These are phyloP conservation scores for Elymus sibiricus DNA, from an alignment of 176 grass and related monocot genomes.

Conservation along the genomic window DNA sequence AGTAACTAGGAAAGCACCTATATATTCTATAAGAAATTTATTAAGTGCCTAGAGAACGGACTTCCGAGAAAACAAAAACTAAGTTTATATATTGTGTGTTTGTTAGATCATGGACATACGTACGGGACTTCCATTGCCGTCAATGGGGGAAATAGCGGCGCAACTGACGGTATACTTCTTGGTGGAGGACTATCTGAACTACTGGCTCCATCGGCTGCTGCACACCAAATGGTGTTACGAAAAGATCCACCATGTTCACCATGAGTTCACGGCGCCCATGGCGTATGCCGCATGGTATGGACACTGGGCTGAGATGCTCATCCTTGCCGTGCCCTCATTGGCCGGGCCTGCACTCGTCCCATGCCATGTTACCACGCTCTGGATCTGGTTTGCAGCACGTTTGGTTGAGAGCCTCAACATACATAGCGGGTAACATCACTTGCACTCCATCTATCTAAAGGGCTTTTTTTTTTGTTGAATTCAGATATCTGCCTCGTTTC, in stretches of 20 bases:
- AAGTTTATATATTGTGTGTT: not conserved
- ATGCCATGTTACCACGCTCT: not conserved
- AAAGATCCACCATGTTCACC: conserved; percentile 60
- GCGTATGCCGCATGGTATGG: conserved; percentile 26
- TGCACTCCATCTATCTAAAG: not conserved
- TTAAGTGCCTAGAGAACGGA: not conserved
- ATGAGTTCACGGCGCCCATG: conserved; percentile 52
- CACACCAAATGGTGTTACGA: conserved; percentile 49
- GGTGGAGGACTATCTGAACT: conserved; percentile 50
- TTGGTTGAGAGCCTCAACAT: not conserved
- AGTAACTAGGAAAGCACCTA: too few relatives aligned
- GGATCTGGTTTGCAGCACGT: not conserved
- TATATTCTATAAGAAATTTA: not conserved
- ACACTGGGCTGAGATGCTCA: not conserved
- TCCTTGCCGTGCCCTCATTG: not conserved
- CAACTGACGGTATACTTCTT: conserved; percentile 54
- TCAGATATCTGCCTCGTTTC: not conserved
- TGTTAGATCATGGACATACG: conserved; percentile 42
- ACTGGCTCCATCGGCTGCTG: conserved; percentile 53
- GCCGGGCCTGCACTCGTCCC: not conserved
- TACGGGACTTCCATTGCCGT: conserved; percentile 46
- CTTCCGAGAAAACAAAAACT: not conserved
- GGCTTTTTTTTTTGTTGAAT: not conserved
- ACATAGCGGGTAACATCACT: not conserved
- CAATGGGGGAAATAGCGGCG: conserved; percentile 32